Conservation (phyloP, 2,329 filamentous ascomycete genomes). For the Cladorrhinum sp. region DNA sequence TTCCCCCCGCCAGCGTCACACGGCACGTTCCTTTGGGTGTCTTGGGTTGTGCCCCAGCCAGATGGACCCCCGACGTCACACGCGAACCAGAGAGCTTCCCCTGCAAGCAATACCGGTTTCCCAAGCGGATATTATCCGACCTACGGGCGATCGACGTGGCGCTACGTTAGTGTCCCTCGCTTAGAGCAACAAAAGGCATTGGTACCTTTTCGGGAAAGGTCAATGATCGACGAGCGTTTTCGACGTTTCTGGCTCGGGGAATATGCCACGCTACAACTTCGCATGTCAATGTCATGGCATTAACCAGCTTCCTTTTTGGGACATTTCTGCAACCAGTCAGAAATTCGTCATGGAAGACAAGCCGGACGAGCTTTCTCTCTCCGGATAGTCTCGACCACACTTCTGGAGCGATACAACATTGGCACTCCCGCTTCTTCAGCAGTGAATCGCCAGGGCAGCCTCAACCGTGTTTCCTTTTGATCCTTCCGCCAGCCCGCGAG, state of each 20-base stretch:
- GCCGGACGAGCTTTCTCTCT: neutral
- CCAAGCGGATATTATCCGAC: slow-evolving; percentile 28
- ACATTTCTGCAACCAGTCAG: slow-evolving; percentile 4
- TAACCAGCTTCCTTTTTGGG: slow-evolving; percentile 29
- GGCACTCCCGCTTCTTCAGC: neutral
- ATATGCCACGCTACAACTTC: slow-evolving; percentile 26
- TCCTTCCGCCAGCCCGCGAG: neutral
- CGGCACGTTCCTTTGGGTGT: slow-evolving; percentile 8
- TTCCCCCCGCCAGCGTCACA: slow-evolving; percentile 6
- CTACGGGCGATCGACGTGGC: slow-evolving; percentile 30
- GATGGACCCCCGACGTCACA: slow-evolving; percentile 19
- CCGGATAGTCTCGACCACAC: slow-evolving; percentile 9
- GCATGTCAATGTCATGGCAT: slow-evolving; percentile 17
- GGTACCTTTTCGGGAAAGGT: slow-evolving; percentile 25
- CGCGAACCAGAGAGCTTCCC: slow-evolving; percentile 12
- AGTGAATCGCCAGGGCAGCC: neutral
- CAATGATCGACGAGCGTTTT: slow-evolving; percentile 29
- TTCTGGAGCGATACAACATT: neutral
- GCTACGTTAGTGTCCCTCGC: slow-evolving; percentile 29
- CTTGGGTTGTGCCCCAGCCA: slow-evolving; percentile 11
- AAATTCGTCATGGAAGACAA: slow-evolving; percentile 17
- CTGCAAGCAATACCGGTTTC: slow-evolving; percentile 28
- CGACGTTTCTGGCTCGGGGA: slow-evolving; percentile 27
- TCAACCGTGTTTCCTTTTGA: neutral
- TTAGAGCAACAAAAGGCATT: slow-evolving; percentile 21